Percentiles rank a stretch among this genome's conserved stretches.
Conservation (phyloP, 495 filamentous ascomycete species). For the Hypoxylon perforatum region DNA sequence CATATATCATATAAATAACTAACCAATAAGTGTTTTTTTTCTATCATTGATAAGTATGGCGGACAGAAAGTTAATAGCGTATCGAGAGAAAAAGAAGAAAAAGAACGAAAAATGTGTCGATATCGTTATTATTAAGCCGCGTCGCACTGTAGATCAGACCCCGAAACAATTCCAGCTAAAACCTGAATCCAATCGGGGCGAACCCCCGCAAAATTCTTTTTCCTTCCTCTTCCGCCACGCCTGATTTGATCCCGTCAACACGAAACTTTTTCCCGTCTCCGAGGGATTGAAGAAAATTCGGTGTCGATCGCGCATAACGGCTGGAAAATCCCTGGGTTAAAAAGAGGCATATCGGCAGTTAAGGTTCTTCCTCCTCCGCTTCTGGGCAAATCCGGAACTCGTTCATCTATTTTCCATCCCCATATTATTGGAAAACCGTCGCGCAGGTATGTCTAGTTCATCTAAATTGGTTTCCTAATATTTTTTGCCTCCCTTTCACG, state of each 20-base stretch:
- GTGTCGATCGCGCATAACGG: constrained; percentile 10
- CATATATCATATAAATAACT: too few species aligned
- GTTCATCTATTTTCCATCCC: constrained; percentile 46
- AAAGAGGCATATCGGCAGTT: constrained; percentile 40
- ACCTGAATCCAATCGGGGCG: constrained; percentile 5
- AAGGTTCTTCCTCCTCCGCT: constrained; percentile 49
- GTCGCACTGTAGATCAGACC: neutral
- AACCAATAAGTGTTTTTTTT: too few species aligned
- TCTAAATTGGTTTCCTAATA: constrained; percentile 2
- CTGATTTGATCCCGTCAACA: constrained; percentile 41
- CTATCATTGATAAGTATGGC: too few species aligned
- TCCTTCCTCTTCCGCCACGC: constrained; percentile 40
- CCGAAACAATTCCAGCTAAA: neutral
- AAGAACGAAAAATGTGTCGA: too few species aligned
- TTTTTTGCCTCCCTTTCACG: constrained; percentile 3
- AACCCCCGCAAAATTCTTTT: constrained; percentile 49
- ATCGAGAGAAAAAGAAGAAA: too few species aligned
- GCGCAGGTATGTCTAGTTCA: constrained; percentile 34
- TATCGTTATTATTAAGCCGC: too few species aligned
- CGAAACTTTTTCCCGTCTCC: constrained; percentile 45
- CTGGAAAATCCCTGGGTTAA: constrained; percentile 30
- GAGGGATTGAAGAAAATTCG: constrained; percentile 26
- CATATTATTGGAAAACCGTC: constrained; percentile 38
- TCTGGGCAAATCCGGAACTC: constrained; percentile 43
- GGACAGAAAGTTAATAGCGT: too few species aligned